Evolutionary conservation across 139 green algal species (phyloP).

Genomic region (Tetratostichococcus sp.): DNA sequence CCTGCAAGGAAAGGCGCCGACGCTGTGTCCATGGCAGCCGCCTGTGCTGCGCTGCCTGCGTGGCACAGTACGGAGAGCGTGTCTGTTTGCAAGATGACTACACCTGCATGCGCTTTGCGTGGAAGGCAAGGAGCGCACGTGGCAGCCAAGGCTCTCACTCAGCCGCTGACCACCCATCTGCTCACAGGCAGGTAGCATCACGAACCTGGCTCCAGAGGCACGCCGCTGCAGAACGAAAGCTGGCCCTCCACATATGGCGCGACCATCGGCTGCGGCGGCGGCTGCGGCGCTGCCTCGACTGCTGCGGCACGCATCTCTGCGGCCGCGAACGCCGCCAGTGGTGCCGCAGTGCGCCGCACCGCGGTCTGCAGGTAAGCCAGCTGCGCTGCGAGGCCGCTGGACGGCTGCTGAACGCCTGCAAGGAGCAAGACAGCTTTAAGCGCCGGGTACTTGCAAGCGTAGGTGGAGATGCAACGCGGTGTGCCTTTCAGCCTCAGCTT

Average conservation of each 20-base stretch:
- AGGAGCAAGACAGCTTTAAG: no score
- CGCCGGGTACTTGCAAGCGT: no score
- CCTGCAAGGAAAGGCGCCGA: slow-evolving; percentile 20
- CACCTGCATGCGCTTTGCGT: no score
- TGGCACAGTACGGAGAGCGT: no score
- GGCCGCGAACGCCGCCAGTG: slow-evolving; percentile 14
- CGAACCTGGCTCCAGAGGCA: not conserved
- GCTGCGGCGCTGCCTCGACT: not conserved
- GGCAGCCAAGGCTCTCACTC: no score
- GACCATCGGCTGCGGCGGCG: not conserved
- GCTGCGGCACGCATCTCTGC: not conserved
- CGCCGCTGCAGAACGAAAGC: slow-evolving; percentile 3
- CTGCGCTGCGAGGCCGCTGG: not conserved
- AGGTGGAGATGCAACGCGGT: no score
- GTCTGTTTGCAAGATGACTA: no score
- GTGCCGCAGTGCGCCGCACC: not conserved
- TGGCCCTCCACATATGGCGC: not conserved
- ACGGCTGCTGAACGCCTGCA: not conserved
- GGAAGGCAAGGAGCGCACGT: no score
- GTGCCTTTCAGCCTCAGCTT: no score
- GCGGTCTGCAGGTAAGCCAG: not conserved
- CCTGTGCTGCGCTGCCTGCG: slow-evolving; percentile 13
- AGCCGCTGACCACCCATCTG: no score
- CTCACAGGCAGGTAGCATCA: no score
- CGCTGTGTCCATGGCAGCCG: slow-evolving; percentile 4